Percentiles rank a stretch among this genome's conserved stretches.
phyloP scores from a whole-genome alignment of 2,329 filamentous ascomycete species.

The Alternaria sp. region DNA sequence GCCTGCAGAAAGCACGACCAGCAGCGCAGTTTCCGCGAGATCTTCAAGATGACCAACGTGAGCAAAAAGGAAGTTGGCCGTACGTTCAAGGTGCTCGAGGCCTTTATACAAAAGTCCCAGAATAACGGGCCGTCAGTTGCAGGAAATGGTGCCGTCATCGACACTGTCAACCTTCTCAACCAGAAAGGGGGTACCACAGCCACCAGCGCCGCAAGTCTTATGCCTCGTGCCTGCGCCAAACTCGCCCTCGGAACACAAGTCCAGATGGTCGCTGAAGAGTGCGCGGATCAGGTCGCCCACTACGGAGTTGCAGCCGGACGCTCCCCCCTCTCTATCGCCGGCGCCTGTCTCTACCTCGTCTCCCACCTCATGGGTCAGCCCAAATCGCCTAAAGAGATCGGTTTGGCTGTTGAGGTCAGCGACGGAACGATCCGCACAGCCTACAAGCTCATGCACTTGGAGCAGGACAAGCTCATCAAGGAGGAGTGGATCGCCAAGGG shows the following conservation, averaged over 20 bases:
- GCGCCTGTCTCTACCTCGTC: slow-evolving; percentile 96
- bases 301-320: slow-evolving; percentile 87
- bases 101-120: slow-evolving; percentile 76
- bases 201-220: slow-evolving; percentile 83
- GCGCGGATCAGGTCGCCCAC: slow-evolving; percentile 78
- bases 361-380: slow-evolving; percentile 82
- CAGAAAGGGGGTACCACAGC: slow-evolving; percentile 66
- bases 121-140: slow-evolving; percentile 30
- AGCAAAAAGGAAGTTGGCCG: slow-evolving; percentile 97
- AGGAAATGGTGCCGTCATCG: slow-evolving; percentile 52
- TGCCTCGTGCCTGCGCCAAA: slow-evolving; percentile 86
- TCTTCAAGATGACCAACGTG: slow-evolving; percentile 90
- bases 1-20: slow-evolving; percentile 89
- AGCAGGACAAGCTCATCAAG: slow-evolving; percentile 76
- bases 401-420: slow-evolving; percentile 83
- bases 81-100: slow-evolving; percentile 91
- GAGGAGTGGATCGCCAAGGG: slow-evolving; percentile 76
- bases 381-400: slow-evolving; percentile 85
- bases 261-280: slow-evolving; percentile 77
- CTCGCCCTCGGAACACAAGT: slow-evolving; percentile 77
- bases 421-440: slow-evolving; percentile 97
- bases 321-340: slow-evolving; percentile 91
- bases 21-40: slow-evolving; percentile 90
- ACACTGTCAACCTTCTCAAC: slow-evolving; percentile 66
- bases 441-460: slow-evolving; percentile 84